These are phyloP conservation scores for Metschnikowia sp. DNA, from an alignment of 805 yeast genomes.

Conservation along the genomic window DNA sequence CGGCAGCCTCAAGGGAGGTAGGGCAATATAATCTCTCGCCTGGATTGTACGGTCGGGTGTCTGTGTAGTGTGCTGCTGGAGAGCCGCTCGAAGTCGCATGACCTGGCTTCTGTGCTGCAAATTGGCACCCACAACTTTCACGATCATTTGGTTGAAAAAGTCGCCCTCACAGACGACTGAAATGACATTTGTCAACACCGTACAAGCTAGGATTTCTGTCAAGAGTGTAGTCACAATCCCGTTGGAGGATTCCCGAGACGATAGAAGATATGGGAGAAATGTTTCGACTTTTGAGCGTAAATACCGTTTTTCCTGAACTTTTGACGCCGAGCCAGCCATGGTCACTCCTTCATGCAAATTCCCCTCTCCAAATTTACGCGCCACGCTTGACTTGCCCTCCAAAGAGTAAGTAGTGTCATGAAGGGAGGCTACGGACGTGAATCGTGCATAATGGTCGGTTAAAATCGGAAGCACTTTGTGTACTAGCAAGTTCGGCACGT, in stretches of 20 bases:
- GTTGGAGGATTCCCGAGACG: conserved; percentile 44
- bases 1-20: conserved; percentile 6
- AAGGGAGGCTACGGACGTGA: conserved; percentile 22
- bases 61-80: conserved; percentile 56
- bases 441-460: conserved; percentile 59
- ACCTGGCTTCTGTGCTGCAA: conserved; percentile 75
- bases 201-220: conserved; percentile 59
- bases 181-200: conserved; percentile 48
- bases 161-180: conserved; percentile 66
- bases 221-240: conserved; percentile 48
- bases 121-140: conserved; percentile 56
- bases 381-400: conserved; percentile 41
- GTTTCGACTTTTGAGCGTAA: conserved; percentile 40
- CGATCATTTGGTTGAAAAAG: conserved; percentile 66
- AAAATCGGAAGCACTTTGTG: conserved; percentile 59
- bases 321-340: conserved; percentile 25
- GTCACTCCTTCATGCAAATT: conserved; percentile 57
- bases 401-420: conserved; percentile 23
- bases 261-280: conserved; percentile 50
- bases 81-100: conserved; percentile 61
- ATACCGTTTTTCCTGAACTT: conserved; percentile 45
- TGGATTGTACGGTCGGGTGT: not conserved
- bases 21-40: not conserved
- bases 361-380: conserved; percentile 46
- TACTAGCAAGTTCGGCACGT: conserved; percentile 56